Percentiles rank a stretch among this genome's conserved stretches.
Evolutionary conservation across 2,329 filamentous ascomycete genomes (phyloP).

Genomic region (Tolypocladium inflatum): DNA sequence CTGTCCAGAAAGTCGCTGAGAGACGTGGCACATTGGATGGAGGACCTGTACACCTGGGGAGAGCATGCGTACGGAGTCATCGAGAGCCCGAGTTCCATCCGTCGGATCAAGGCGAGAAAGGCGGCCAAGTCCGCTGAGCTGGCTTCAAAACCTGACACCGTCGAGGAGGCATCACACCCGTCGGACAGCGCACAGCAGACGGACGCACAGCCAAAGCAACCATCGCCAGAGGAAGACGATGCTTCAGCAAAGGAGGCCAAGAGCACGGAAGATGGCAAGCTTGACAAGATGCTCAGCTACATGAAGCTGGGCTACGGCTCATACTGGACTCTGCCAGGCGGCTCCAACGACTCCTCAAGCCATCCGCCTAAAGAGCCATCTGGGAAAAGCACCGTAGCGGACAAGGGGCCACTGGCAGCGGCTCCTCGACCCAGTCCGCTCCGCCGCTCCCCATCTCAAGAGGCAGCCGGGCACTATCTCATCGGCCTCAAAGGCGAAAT

Average conservation of each 20-base stretch:
- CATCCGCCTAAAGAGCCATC: background rate
- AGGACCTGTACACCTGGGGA: slow-evolving; percentile 77
- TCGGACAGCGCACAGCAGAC: background rate
- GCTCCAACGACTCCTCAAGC: slow-evolving; percentile 9
- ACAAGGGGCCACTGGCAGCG: background rate
- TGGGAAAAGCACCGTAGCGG: background rate
- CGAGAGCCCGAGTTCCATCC: slow-evolving; percentile 63
- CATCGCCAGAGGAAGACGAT: background rate
- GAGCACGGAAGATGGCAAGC: slow-evolving; percentile 24
- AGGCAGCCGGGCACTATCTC: slow-evolving; percentile 43
- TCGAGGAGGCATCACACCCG: background rate
- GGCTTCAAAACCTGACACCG: background rate
- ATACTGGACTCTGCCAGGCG: slow-evolving; percentile 46
- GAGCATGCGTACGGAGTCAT: slow-evolving; percentile 76
- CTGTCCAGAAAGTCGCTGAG: slow-evolving; percentile 62
- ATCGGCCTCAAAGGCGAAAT: slow-evolving; percentile 60
- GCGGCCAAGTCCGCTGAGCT: slow-evolving; percentile 6
- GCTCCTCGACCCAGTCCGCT: slow-evolving; percentile 4
- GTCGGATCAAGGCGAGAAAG: slow-evolving; percentile 36
- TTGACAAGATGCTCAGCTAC: slow-evolving; percentile 52
- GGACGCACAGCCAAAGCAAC: background rate
- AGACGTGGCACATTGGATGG: slow-evolving; percentile 76
- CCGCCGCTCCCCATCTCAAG: slow-evolving; percentile 14
- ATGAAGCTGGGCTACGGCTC: slow-evolving; percentile 59
- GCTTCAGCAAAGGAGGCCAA: background rate